Base-by-base conservation (phyloP, 2,329 filamentous ascomycete species). In the Cladosporium sp. region DNA sequence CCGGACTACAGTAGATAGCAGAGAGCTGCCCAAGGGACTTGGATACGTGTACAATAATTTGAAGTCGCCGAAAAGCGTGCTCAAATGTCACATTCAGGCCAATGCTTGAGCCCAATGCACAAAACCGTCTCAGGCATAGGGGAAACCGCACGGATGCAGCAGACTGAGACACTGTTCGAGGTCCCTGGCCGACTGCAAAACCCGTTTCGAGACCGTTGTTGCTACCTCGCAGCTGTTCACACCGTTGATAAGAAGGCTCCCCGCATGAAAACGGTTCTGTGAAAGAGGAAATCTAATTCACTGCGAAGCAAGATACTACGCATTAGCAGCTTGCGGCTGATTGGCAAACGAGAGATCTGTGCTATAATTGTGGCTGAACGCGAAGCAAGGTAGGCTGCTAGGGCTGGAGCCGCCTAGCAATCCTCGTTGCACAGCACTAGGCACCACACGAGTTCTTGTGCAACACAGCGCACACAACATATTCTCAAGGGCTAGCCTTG, bases 311-410 rank as follows among this genome's bases (percentile, higher is more conserved):
- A 20, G 30, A 30, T 37, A n/a, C 22, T 30, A 25, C 43, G 25
- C 11, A 30, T 12, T 30, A 45, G 45, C 30, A 20, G 30, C 14
- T 50, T 25, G 45, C 9, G 9, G 45, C 28, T 56, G 52, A 56
- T 56, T 56, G 52, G 52, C 52, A 28, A 25, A 42, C 2, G 11
- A 19, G 30, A 49, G 54, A 56, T 56, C 54, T 56, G 54, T 47
- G 52, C 52, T 17, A 40, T 37, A 30, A 14, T 28, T 39, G 52
- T 56, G 42, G 54, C 42, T 49, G 17, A 47, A 5, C 37, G 37
- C 14, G 22, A 47, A 19, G 42, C 42, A 49, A 49, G 54, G 54
- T 20, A 39, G 49, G 11, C n/a, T 19, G 19, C 43, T 25, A 51
- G 49, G 22, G 22, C 43, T 22, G 38, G 20, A 36, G 30, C 30